A percentile compares a stretch with the other conserved stretches of the same genome.
phyloP scores from a whole-genome alignment of 805 yeast genomes.

The Allodekkera sacchari region DNA sequence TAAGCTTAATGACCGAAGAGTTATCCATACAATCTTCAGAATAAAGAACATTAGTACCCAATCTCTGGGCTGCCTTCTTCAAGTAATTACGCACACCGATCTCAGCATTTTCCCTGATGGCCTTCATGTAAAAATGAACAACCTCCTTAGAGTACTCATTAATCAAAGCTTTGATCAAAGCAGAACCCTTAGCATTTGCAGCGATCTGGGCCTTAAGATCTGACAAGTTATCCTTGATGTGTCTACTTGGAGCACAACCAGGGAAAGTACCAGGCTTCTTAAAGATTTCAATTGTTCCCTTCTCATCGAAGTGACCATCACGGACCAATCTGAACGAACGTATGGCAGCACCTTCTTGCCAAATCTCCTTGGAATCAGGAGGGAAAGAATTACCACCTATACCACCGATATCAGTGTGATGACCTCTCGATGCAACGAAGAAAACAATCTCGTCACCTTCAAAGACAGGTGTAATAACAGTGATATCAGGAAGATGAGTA shows the following conservation, averaged over 20 bases:
- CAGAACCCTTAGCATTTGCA: slow-evolving; percentile 41
- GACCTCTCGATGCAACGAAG: slow-evolving; percentile 51
- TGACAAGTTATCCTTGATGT: slow-evolving; percentile 41
- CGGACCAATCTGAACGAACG: slow-evolving; percentile 39
- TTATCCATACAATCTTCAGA: slow-evolving; percentile 46
- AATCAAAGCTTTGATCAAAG: slow-evolving; percentile 31
- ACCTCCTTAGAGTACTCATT: slow-evolving; percentile 31
- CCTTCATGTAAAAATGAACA: slow-evolving; percentile 36
- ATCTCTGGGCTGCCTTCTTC: slow-evolving; percentile 31
- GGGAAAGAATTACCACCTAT: slow-evolving; percentile 48
- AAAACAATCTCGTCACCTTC: slow-evolving; percentile 33
- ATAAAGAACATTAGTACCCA: slow-evolving; percentile 23
- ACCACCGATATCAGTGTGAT: slow-evolving; percentile 55
- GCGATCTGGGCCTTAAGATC: slow-evolving; percentile 38
- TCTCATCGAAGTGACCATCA: slow-evolving; percentile 42
- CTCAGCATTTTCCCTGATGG: slow-evolving; percentile 35
- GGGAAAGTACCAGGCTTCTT: slow-evolving; percentile 39
- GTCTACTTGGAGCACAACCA: slow-evolving; percentile 48
- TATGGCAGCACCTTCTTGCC: slow-evolving; percentile 48
- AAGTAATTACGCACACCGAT: slow-evolving; percentile 28
- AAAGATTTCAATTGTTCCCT: slow-evolving; percentile 34
- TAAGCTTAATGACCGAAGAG: slow-evolving; percentile 41
- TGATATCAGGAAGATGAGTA: slow-evolving; percentile 39
- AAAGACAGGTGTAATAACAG: slow-evolving; percentile 47
- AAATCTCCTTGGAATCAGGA: slow-evolving; percentile 41